Evolutionary conservation across 2,329 filamentous ascomycete species (phyloP), one percentile per base, ranked within the genome.

Genomic region (Aspergillus sp.): DNA sequence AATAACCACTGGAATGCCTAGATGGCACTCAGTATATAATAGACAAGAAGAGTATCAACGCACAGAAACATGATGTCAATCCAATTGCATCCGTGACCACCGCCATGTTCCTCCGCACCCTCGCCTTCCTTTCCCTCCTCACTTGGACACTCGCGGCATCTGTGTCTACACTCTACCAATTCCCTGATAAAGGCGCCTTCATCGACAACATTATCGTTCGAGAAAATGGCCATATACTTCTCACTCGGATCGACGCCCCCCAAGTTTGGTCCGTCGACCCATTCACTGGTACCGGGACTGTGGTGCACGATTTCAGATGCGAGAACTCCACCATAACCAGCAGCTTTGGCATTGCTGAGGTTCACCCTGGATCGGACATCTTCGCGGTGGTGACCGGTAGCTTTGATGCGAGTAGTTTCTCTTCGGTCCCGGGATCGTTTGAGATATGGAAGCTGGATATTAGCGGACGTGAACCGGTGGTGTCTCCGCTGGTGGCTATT

Each of bases 101-200:
- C n/a, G n/a, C n/a, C 19, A 39, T 39, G 37, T 13, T 39, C 17
- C 17, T 20, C 17, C 17, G 37, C n/a, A 22, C 10, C 37, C 17
- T 39, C 7, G 5, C 17, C 17, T 3, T 39, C 17, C 9, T 39
- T 3, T 22, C 37, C 9, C 17, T 39, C 15, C 7, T 39, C 10
- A 37, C 43, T 10, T 17, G 33, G 13, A n/a, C 43, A 9, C 43
- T 37, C 7, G 15, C 33, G 20, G 19, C 37, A 5, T 23, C 20
- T n/a, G 19, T 38, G n/a, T 17, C n/a, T 2, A 23, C 17, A 30
- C 10, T 60, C 13, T 59, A 51, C 19, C 56, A 60, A 42, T 60
- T 60, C 33, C 52, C 53, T 4, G 48, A 58, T 35, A 60, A 59
- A 41, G 58, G 55, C 44, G 58, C 58, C 4, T 60, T 57, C 56